These are phyloP conservation scores for Boletus huronensis DNA, from an alignment of 768 basidiomycete genomes.

Conservation along the genomic window DNA sequence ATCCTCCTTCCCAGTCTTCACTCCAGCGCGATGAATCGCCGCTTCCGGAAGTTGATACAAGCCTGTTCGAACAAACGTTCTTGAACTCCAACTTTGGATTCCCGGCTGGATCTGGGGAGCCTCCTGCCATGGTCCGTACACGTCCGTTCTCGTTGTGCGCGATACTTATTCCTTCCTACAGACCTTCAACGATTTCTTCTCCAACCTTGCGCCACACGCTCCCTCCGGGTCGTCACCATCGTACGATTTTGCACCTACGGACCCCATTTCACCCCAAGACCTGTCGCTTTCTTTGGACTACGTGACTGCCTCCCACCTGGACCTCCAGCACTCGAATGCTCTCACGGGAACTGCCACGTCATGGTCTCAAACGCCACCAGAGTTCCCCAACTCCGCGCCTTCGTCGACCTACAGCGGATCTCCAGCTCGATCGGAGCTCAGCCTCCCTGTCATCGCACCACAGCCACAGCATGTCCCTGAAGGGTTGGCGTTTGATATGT, in stretches of 20 bases:
- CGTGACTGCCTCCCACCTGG: constrained; percentile 6
- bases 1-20: constrained; percentile 11
- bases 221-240: constrained; percentile 7
- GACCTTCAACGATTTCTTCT: constrained; percentile 26
- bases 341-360: neutral
- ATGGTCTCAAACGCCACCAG: constrained; percentile 14
- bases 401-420: constrained; percentile 46
- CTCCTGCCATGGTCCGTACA: constrained; percentile 12
- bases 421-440: constrained; percentile 31
- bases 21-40: constrained; percentile 45
- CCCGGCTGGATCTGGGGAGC: constrained; percentile 11
- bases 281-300: constrained; percentile 11
- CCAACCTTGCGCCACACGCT: constrained; percentile 22
- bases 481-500: constrained; percentile 14
- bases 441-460: constrained; percentile 28
- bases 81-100: constrained; percentile 30
- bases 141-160: fast-evolving
- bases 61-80: constrained; percentile 46
- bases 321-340: constrained; percentile 5
- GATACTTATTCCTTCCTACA: neutral
- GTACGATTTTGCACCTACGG: constrained; percentile 25
- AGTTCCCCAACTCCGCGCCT: constrained; percentile 29
- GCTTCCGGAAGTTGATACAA: constrained; percentile 47
- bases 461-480: constrained; percentile 19
- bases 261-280: constrained; percentile 23